These are phyloP conservation scores for Scutellaria minor DNA, from an alignment of 257 asterid genomes.

Conservation along the genomic window DNA sequence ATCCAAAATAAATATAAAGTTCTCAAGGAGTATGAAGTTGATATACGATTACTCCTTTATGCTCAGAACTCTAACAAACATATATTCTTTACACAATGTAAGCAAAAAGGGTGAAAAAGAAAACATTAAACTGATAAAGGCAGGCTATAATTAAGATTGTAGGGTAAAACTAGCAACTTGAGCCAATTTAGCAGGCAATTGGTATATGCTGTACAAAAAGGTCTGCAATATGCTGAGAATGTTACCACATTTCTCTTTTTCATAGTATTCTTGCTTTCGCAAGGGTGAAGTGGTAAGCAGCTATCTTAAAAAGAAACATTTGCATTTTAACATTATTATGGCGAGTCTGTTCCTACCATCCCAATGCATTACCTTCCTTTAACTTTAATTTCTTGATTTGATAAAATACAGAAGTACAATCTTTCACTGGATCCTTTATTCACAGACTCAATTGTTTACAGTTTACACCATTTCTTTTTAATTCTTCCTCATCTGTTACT, in stretches of 20 bases:
- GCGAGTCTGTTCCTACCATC: background rate
- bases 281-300: slow-evolving; percentile 5
- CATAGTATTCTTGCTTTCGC: background rate
- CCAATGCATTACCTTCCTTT: background rate
- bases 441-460: slow-evolving; percentile 21
- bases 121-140: background rate
- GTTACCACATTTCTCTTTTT: slow-evolving; percentile 16
- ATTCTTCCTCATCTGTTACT: slow-evolving; percentile 12
- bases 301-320: background rate
- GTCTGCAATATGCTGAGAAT: background rate
- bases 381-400: slow-evolving; percentile 23
- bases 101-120: background rate
- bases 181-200: slow-evolving; percentile 16
- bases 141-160: background rate
- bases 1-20: background rate
- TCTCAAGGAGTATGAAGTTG: background rate
- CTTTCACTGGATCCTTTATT: slow-evolving; percentile 28
- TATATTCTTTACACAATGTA: background rate
- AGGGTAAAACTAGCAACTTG: slow-evolving; percentile 1
- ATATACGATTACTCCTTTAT: slow-evolving; percentile 3
- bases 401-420: slow-evolving; percentile 32
- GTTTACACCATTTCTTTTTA: slow-evolving; percentile 21
- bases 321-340: background rate
- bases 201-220: background rate
- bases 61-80: background rate